These are phyloP conservation scores for Quillaja saponaria DNA, from an alignment of 306 rosid species.

Conservation along the genomic window DNA sequence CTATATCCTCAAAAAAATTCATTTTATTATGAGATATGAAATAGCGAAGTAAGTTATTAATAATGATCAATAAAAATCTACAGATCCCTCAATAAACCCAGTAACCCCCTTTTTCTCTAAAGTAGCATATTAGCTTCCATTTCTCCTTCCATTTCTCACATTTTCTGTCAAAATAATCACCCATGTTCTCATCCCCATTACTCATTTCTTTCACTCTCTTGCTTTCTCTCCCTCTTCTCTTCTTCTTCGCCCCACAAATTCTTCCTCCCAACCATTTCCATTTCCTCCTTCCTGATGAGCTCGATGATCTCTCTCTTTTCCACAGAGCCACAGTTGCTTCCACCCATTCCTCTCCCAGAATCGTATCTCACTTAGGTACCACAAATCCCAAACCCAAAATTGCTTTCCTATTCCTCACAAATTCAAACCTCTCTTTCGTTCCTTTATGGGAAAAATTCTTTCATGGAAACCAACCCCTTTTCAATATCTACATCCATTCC, in stretches of 20 bases:
- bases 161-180: constrained; percentile 3
- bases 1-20: too few relatives aligned
- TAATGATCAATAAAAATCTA: too few relatives aligned
- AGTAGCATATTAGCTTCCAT: too few relatives aligned
- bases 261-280: constrained; percentile 23
- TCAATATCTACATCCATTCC: constrained; percentile 65
- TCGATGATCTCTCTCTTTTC: constrained; percentile 43
- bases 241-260: constrained; percentile 41
- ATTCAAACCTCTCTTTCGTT: constrained; percentile 59
- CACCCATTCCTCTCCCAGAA: constrained; percentile 19
- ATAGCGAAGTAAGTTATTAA: too few relatives aligned
- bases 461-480: constrained; percentile 37
- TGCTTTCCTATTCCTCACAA: constrained; percentile 70
- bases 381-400: constrained; percentile 55
- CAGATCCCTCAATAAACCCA: too few relatives aligned
- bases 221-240: constrained; percentile 40
- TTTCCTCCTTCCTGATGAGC: constrained; percentile 21
- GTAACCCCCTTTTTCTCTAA: too few relatives aligned
- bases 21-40: too few relatives aligned
- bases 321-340: constrained; percentile 34
- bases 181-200: constrained; percentile 50
- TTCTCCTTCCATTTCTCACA: too few relatives aligned
- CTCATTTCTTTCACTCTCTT: constrained; percentile 39
- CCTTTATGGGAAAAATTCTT: constrained; percentile 65
- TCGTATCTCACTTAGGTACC: constrained; percentile 25